Evolutionary conservation across 371 early-diverging fungal genomes (phyloP), one percentile per base, ranked within the genome.

Genomic region (Blakeslea trispora): DNA sequence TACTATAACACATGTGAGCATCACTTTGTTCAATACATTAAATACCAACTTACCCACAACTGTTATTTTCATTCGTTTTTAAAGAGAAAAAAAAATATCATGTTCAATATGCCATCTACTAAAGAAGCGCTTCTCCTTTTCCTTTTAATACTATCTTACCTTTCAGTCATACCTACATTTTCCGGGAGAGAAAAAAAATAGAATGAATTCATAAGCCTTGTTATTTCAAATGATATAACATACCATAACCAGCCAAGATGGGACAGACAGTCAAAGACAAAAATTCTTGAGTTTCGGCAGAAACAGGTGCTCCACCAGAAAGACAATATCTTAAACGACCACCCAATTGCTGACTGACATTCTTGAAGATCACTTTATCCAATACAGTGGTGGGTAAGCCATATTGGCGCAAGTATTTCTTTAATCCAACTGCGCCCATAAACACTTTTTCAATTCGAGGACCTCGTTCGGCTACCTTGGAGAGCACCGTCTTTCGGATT

Each of bases 241-340:
- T 75, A n/a, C 91, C 92, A 66, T 87, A 92, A 17, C 90, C 92
- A 48, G 86, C 84, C 49, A 93, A 74, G 53, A 95, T 72, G 3
- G 83, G 80, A 51, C 81, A 81, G 18, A 92, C 63, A 7, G 83
- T 75, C n/a, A 80, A 71, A 37, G 85, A 81, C 59, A 96, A 66
- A 61, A 91, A 92, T 52, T 74, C 61, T 43, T 92, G 87, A 6
- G 89, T 87, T 15, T 89, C 84, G 24, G 53, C 46, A 47, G 87
- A 76, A 40, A 95, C 68, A 23, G 95, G 89, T 3, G 96, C 95
- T 43, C 93, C 92, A 40, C 95, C 97, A 46, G 85, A 81, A 13
- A 95, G 64, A 50, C 85, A 84, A 65, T 81, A 77, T 52, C 78
- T 69, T 21, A 96, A 77, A 5, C 85, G 69, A 23, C 95, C 95